Evolutionary conservation across 1,139 yeast species (phyloP).

Genomic region (Candida frijolesensis): DNA sequence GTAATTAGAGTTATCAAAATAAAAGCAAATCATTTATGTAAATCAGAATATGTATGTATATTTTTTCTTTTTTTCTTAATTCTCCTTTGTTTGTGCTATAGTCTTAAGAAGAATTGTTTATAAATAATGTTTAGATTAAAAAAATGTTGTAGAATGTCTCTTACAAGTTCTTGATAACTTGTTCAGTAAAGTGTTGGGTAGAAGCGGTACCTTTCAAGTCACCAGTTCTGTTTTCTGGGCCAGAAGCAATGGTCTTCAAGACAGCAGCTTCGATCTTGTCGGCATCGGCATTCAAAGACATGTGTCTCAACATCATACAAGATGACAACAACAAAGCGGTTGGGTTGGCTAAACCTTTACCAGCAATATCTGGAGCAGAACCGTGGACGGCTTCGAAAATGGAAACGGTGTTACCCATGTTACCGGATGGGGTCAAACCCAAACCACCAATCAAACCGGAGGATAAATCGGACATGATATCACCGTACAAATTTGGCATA

Average conservation of each 20-base stretch:
- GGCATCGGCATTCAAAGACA: conserved; percentile 83
- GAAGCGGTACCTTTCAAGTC: conserved; percentile 94
- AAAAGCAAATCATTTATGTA: neutral
- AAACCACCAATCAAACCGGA: conserved; percentile 98
- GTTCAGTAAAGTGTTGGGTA: conserved; percentile 85
- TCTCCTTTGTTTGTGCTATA: neutral
- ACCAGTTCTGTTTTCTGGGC: conserved; percentile 90
- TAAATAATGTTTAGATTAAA: neutral
- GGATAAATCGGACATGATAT: conserved; percentile 94
- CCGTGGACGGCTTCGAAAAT: conserved; percentile 99
- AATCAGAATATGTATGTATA: conserved; percentile 5
- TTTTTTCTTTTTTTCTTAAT: neutral
- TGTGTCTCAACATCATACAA: conserved; percentile 98
- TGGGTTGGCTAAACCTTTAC: conserved; percentile 98
- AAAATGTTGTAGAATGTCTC: neutral
- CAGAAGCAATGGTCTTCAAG: conserved; percentile 89
- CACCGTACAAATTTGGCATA: conserved; percentile 99
- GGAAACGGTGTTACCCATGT: conserved; percentile 97
- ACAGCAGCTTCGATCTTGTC: conserved; percentile 87
- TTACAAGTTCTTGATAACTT: conserved; percentile 51
- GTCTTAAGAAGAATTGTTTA: neutral
- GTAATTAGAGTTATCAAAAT: conserved; percentile 1
- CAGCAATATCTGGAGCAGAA: conserved; percentile 98
- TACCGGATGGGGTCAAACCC: conserved; percentile 98
- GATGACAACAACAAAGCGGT: conserved; percentile 94